Evolutionary conservation across 371 early-diverging fungal species (phyloP), one percentile per base, ranked within the genome.

Genomic region (Saksenaea oblongispora): DNA sequence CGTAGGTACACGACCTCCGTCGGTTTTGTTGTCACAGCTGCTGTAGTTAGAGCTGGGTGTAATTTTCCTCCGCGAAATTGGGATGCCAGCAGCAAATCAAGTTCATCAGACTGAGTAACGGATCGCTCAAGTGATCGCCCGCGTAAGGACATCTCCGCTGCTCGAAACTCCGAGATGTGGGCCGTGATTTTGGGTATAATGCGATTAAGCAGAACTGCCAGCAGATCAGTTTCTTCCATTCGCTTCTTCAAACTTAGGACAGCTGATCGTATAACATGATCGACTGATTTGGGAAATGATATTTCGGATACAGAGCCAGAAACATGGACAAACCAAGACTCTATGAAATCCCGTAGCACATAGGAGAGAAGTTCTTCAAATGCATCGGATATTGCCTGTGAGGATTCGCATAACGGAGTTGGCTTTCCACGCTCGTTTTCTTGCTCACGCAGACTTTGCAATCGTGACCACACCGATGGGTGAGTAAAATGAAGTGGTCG

Each of bases 1-100:
- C 95, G 79, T n/a, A 95, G 76, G 70, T 95, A 88, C 0, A 75
- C 87, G 1, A 76, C 81, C 63, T 84, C 83, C 0, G 87, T 80
- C 1, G 85, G 79, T 31, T 76, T 70, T 1, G 78, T 82, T 7
- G 77, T 78, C n/a, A 71, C 64, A 4, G 82, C 78, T 3, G 77
- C 77, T 1, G 83, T 81, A 17, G 84, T 79, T 22, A 87, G 56
- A 5, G 89, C 92, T 0, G 73, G 72, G 67, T 90, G 89, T n/a
- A 87, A 70, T 34, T 71, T 79, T 17, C 91, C 89, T 5, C 67
- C 61, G 13, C 83, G 69, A 64, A 88, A 91, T 54, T 88, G 84
- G 27, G 79, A 68, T 5, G 89, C 88, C 9, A 93, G 65, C 62
- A 85, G 59, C 22, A 84, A 63, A 69, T 93, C 90, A 51, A 85